A percentile compares a stretch with the other conserved stretches of the same genome.
Conservation (phyloP, 2,329 filamentous ascomycete genomes). For the Zymoseptoria passerinii region DNA sequence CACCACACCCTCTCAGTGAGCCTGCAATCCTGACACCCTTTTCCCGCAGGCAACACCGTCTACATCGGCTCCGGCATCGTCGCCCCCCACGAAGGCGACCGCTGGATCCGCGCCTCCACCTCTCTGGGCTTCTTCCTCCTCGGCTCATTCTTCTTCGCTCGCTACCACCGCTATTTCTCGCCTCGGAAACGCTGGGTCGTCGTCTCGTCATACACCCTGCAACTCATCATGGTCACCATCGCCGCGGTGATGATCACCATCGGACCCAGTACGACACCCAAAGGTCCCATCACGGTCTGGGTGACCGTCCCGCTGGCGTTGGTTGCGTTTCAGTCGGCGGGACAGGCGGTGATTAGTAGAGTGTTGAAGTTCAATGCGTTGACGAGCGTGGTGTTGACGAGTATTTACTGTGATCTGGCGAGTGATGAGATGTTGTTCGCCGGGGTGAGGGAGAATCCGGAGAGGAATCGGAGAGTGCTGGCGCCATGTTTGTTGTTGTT, state of each 20-base stretch:
- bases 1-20: too few species aligned
- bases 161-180: slow-evolving; percentile 57
- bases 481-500: slow-evolving; percentile 46
- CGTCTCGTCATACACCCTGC: slow-evolving; percentile 36
- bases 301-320: slow-evolving; percentile 60
- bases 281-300: slow-evolving; percentile 17
- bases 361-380: slow-evolving; percentile 61
- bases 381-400: slow-evolving; percentile 72
- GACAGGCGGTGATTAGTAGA: slow-evolving; percentile 67
- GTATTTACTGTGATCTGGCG: slow-evolving; percentile 73
- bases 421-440: slow-evolving; percentile 51
- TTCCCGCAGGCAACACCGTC: slow-evolving; percentile 56
- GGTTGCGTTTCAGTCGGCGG: slow-evolving; percentile 68
- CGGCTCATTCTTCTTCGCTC: slow-evolving; percentile 63
- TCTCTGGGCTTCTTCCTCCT: slow-evolving; percentile 64
- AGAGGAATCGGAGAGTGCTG: slow-evolving; percentile 45
- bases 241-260: slow-evolving; percentile 38
- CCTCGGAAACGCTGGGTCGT: slow-evolving; percentile 59
- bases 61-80: slow-evolving; percentile 69
- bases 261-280: slow-evolving; percentile 17
- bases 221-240: slow-evolving; percentile 31
- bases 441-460: slow-evolving; percentile 36
- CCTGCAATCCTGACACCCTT: background rate
- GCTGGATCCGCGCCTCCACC: slow-evolving; percentile 64
- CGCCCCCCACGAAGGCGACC: slow-evolving; percentile 39